phyloP scores from a whole-genome alignment of 208 protist genomes.

The Wallacemonas sp. region DNA sequence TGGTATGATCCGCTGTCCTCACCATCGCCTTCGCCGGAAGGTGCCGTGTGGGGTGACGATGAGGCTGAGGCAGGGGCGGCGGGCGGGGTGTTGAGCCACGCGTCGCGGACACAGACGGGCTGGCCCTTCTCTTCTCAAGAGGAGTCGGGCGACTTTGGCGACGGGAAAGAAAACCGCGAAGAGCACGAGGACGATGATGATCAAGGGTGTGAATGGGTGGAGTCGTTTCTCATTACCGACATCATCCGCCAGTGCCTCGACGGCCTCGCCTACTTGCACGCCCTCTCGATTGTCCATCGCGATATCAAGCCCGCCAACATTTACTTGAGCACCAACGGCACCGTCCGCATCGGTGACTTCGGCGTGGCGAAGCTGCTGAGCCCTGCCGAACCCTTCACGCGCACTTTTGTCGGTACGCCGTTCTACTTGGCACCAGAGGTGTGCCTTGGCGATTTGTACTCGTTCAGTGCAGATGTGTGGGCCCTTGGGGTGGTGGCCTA shows the following conservation, averaged over 20 bases:
- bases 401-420: conserved; percentile 90
- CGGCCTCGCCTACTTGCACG: conserved; percentile 84
- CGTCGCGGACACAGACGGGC: no score
- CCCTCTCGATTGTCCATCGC: conserved; percentile 82
- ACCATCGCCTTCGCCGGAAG: no score
- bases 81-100: no score
- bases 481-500: conserved; percentile 85
- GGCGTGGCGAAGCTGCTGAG: conserved; percentile 82
- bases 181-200: not conserved
- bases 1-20: no score
- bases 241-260: conserved; percentile 78
- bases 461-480: conserved; percentile 85
- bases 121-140: no score
- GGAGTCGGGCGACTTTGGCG: not conserved
- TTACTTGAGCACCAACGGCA: conserved; percentile 57
- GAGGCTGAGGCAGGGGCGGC: no score
- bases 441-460: conserved; percentile 84
- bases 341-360: conserved; percentile 88
- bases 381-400: conserved; percentile 45
- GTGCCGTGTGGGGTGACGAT: no score
- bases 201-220: conserved; percentile 43
- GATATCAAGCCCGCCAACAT: conserved; percentile 94
- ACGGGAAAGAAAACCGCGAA: not conserved
- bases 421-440: conserved; percentile 91
- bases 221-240: conserved; percentile 74